Evolutionary conservation across 148 eudicot species (phyloP).

Genomic region (Linanthus parryae): DNA sequence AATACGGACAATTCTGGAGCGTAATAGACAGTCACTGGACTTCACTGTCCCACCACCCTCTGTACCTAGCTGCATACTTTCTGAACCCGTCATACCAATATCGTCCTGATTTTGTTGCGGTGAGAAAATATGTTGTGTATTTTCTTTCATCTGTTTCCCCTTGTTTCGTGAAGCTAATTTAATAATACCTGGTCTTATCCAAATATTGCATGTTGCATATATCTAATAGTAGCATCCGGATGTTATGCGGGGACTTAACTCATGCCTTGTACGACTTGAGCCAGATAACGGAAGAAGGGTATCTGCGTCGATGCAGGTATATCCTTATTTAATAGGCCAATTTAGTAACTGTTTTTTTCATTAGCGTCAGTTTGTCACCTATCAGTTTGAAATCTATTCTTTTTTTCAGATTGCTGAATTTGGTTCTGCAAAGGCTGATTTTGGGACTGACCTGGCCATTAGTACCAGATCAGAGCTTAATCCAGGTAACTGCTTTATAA

Average conservation of each 20-base stretch:
- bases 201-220: background rate
- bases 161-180: background rate
- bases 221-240: conserved; percentile 61
- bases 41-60: conserved; percentile 59
- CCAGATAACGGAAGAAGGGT: conserved; percentile 65
- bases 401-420: conserved; percentile 87
- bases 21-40: conserved; percentile 74
- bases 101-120: conserved; percentile 72
- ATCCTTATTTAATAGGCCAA: no score
- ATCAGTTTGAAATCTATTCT: no score
- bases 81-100: conserved; percentile 82
- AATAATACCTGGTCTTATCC: background rate
- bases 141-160: background rate
- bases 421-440: conserved; percentile 92
- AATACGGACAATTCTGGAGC: conserved; percentile 80
- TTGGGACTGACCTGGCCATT: conserved; percentile 93
- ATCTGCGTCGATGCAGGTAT: conserved; percentile 90
- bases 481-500: conserved; percentile 54
- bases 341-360: no score
- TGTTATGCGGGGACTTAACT: conserved; percentile 84
- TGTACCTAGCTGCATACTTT: conserved; percentile 82
- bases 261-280: conserved; percentile 79
- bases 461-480: conserved; percentile 87
- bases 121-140: conserved; percentile 22
- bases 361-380: no score